Base-by-base conservation (phyloP, 2,329 filamentous ascomycete genomes). In the Ophiostoma perfectum region DNA sequence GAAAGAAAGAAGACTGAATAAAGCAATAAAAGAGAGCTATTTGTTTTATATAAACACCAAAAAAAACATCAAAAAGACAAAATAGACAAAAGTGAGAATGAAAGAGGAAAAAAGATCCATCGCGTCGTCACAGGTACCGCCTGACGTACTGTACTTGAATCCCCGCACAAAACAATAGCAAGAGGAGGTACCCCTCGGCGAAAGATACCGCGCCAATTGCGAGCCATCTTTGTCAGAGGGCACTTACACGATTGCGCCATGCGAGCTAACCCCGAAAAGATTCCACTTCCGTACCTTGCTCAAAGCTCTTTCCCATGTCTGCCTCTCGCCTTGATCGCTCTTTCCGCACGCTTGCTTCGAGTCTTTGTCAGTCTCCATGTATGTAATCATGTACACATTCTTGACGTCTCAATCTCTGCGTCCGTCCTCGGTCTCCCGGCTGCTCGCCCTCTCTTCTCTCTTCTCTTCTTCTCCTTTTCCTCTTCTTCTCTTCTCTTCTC, bases 221-320 rank as follows among this genome's bases (percentile, higher is more conserved):
- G n/a, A n/a, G n/a, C n/a, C n/a, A n/a, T n/a, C n/a, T 68, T 66
- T 62, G 66, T 68, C 58, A 67, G 38, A 42, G 16, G 63, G 45
- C 65, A 70, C 69, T 70, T 70, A 70, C 70, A 70, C 69, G 69
- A 72, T 72, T 68, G 71, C 71, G 71, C 71, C 71, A 72, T 72
- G 67, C 70, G 71, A 72, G 71, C 71, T 72, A 72, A 67, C 55
- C 14, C 41, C 41, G 16, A 68, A 67, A 65, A 39, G 69, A 64
- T 68, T 70, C 67, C 67, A 68, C 66, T 65, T 67, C 60, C 68
- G 60, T 52, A 47, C 42, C 58, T n/a, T 63, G 12, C 18, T 16
- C 65, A 18, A 58, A 52, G 52, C 47, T 64, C 58, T 65, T 70
- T 66, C 66, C 66, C 63, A 36, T 65, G 49, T 27, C 49, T 49